Base-by-base conservation (phyloP, 306 rosid species). In the Fagus sylvatica region DNA sequence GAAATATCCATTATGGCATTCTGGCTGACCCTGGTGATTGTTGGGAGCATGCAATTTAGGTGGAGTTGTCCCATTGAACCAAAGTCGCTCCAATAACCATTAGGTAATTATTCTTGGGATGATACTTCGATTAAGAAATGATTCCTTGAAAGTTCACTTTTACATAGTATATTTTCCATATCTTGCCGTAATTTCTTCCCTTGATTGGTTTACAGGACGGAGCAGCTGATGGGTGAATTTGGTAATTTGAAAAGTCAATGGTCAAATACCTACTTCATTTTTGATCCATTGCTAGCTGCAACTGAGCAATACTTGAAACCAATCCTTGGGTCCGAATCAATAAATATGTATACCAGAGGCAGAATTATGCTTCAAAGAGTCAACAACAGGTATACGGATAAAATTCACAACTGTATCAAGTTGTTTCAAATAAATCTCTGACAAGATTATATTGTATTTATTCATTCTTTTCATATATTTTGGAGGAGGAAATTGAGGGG, bases 391-490 rank as follows among this genome's bases (percentile, higher is more conserved):
- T 76, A 78, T 79, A 76, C 81, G 71, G 71, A 83, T 81, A 71
- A 82, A 86, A 83, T 59, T 73, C 82, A 68, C 60, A 46, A 41
- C 55, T 79, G 78, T 72, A 42, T 77, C 78, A 76, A 40, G 71
- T 77, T 82, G 43, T 59, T 82, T 79, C 78, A 49, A 77, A 83
- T 84, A 77, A 77, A 8, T 75, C 49, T 74, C 72, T 79, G 56
- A 72, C 84, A 54, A 51, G 39, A 74, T 78, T 70, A 78, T 84
- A 84, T 73, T 59, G 79, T 82, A 85, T 77, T 79, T 83, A 72
- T 79, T 88, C 80, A 84, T 84, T 86, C 87, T 81, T 79, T 88
- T 74, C 19, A 40, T 71, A 41, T 69, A 65, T 59, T 74, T 71
- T 77, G 41, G 36, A 42, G 76, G 64, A 70, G 78, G 54, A 36